Evolutionary conservation across 305 asterid genomes (phyloP), one percentile per base, ranked within the genome.

Genomic region (Plantago lanceolata): DNA sequence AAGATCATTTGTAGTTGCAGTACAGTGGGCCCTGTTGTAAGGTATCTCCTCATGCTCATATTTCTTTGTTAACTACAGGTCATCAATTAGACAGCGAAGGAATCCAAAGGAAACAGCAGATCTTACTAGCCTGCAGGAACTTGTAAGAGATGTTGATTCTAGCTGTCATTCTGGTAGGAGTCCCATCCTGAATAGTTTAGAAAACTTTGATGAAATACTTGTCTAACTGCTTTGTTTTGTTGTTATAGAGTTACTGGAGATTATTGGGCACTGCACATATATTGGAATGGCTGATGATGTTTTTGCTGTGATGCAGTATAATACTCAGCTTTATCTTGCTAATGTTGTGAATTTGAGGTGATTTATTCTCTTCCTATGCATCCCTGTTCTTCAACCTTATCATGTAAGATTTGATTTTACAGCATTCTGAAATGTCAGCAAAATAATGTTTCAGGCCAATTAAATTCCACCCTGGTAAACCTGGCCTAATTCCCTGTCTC

Each of bases 201-300:
- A 54, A 57, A 44, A 35, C 8, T 61, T 67, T 29, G 68, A 47
- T 65, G 71, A 31, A 13, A 9, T n/a, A 14, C 16, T 2, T 7
- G 19, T n/a, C 17, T 44, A 35, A 47, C 72, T 75, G 43, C 78
- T 66, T 45, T 29, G 24, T 31, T 51, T 59, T 57, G 63, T 61
- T 79, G 60, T 56, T 63, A 20, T 61, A 89, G 98, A 88, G 83
- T 74, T 93, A 78, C 84, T 89, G 84, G 96, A 89, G 54, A 75
- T 82, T 75, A 87, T 89, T 47, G 84, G 87, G 67, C 74, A 83
- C 75, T 85, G 99, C 86, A 82, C 96, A 18, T 93, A 89, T 80
- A 70, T 81, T 68, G 97, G 99, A 75, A 89, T 93, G 97, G 97
- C 96, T 16, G 99, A 93, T 78, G 99, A 84, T 71, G 82, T 74